Base-by-base conservation (phyloP, 768 basidiomycete species). In the Xerocomellus intermedius region DNA sequence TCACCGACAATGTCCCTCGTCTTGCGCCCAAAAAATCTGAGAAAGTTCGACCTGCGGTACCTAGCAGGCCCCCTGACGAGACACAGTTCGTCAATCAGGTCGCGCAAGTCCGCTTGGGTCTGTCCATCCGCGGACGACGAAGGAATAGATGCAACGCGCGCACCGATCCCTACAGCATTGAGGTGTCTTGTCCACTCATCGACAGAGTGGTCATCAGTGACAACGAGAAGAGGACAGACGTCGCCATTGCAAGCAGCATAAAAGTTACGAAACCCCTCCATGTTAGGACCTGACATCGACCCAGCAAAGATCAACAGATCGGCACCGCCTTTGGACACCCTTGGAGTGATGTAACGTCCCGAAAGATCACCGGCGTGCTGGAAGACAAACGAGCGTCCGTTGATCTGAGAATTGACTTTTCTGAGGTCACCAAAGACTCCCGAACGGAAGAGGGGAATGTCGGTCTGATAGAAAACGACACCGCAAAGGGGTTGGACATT, bases 301-400 rank as follows among this genome's bases (percentile, higher is more conserved):
- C 62, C 66, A 5, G 58, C 8, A 14, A 68, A 68, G 37, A 68
- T 55, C 39, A 68, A 48, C 16, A 68, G 46, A 53, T 69, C 67
- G 13, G 67, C 68, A 32, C 36, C 55, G 3, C 64, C 61, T 46
- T 67, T 68, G 33, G 63, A 48, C 19, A 55, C 21, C 50, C 36
- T 69, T 35, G 53, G 58, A 4, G 55, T 54, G 36, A 60, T 44
- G 24, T 63, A 61, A 42, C 46, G 55, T n/a, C 42, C 36, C 16
- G 58, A 54, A 44, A 57, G 42, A 21, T 67, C 55, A 3, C 58
- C 57, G 8, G 62, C 65, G 16, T 52, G 42, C 10, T 58, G 58
- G 50, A 68, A 69, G 50, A 60, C 37, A 35, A 68, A 67, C 2
- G 65, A 37, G 2, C 60, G 68, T 21, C 65, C 65, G 17, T 62